phyloP scores from a whole-genome alignment of 2,329 filamentous ascomycete species.

The Stagonosporopsis cucurbitacearum region DNA sequence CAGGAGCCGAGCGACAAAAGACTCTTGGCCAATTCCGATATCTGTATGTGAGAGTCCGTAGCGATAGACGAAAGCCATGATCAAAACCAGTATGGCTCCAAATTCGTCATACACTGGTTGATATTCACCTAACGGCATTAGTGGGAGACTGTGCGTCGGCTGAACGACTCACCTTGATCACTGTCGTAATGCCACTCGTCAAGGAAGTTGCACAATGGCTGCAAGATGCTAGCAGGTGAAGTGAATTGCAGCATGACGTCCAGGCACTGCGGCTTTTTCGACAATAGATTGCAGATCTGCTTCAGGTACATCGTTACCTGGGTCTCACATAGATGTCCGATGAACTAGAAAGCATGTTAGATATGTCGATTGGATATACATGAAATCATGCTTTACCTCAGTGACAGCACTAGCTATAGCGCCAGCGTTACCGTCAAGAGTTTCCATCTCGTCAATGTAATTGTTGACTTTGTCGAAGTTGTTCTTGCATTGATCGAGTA shows the following conservation, averaged over 20 bases:
- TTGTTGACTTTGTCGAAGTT: slow-evolving; percentile 78
- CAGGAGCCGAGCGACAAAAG: slow-evolving; percentile 73
- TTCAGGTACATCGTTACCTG: slow-evolving; percentile 85
- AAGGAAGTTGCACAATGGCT: slow-evolving; percentile 75
- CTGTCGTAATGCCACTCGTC: slow-evolving; percentile 84
- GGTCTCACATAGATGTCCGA: slow-evolving; percentile 71
- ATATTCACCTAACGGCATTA: slow-evolving; percentile 66
- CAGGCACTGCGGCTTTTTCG: slow-evolving; percentile 72
- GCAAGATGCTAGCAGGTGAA: slow-evolving; percentile 71
- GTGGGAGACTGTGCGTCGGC: neutral
- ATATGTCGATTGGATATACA: neutral
- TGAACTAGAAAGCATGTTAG: slow-evolving; percentile 58
- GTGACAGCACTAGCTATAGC: slow-evolving; percentile 76
- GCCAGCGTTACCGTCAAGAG: slow-evolving; percentile 89
- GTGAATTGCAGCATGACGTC: slow-evolving; percentile 80
- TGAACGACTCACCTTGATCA: slow-evolving; percentile 63
- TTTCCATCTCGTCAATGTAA: slow-evolving; percentile 81
- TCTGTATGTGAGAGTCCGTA: slow-evolving; percentile 71
- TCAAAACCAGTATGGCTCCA: slow-evolving; percentile 74
- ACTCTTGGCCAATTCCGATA: slow-evolving; percentile 67
- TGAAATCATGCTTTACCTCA: slow-evolving; percentile 39
- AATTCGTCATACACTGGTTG: slow-evolving; percentile 89
- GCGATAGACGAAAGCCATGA: slow-evolving; percentile 76
- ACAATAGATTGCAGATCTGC: slow-evolving; percentile 73
- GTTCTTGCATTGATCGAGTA: slow-evolving; percentile 78